Evolutionary conservation across 2,329 filamentous ascomycete species (phyloP).

Genomic region (Beauveria rudraprayagi): DNA sequence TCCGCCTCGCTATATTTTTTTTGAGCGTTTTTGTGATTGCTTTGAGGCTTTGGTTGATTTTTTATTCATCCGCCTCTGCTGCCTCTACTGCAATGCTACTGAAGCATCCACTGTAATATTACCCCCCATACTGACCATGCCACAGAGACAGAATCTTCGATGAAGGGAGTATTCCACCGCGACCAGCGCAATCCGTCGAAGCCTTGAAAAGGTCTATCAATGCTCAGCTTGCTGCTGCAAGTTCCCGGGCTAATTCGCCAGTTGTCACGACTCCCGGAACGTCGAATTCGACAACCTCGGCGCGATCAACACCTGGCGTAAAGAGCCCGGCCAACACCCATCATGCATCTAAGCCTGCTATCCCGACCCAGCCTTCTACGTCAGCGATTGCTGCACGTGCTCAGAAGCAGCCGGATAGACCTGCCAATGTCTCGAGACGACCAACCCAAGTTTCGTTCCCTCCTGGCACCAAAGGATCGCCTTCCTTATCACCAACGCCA

Average conservation of each 20-base stretch:
- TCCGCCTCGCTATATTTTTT: not conserved
- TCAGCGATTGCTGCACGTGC: not conserved
- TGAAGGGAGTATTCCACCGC: slow-evolving; percentile 44
- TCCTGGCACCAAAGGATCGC: slow-evolving; percentile 23
- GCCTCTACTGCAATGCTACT: slow-evolving; percentile 4
- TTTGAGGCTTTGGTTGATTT: not conserved
- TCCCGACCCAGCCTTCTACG: not conserved
- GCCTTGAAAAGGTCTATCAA: slow-evolving; percentile 30
- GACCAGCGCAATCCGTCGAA: slow-evolving; percentile 37
- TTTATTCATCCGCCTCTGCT: slow-evolving; percentile 17
- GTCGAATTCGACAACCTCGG: not conserved
- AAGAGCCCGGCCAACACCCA: slow-evolving; percentile 5
- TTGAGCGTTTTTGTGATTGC: slow-evolving; percentile 9
- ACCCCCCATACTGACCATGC: not conserved
- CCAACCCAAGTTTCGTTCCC: slow-evolving; percentile 26
- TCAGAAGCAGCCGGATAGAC: not conserved
- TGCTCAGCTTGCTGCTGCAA: slow-evolving; percentile 2
- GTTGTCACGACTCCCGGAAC: not conserved
- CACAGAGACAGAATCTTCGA: slow-evolving; percentile 36
- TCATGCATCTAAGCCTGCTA: not conserved
- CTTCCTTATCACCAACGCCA: slow-evolving; percentile 9
- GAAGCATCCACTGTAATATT: slow-evolving; percentile 9
- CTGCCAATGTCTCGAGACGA: slow-evolving; percentile 8
- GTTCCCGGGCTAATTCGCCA: not conserved
- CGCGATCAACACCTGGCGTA: not conserved